These are phyloP conservation scores for Paragyromitra xinjiangensis DNA, from an alignment of 495 filamentous ascomycete genomes.

Conservation along the genomic window DNA sequence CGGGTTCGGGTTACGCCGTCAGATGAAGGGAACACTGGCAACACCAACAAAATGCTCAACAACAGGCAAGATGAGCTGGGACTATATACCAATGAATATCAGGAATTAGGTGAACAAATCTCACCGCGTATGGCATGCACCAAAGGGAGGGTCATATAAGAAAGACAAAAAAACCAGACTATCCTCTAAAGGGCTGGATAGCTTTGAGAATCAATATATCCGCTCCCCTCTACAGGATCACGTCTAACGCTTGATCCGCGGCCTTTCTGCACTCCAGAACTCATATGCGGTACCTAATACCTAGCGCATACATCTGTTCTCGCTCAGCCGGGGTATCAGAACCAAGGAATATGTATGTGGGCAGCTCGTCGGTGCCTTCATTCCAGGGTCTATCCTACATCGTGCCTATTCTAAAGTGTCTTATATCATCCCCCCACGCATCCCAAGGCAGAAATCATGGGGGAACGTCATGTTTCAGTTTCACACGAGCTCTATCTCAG, in stretches of 20 bases:
- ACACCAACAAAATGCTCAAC: constrained; percentile 28
- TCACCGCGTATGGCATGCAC: constrained; percentile 26
- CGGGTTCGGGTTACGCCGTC: constrained; percentile 44
- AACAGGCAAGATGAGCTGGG: constrained; percentile 27
- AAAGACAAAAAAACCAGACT: constrained; percentile 19
- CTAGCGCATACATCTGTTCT: constrained; percentile 34
- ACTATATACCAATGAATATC: constrained; percentile 27
- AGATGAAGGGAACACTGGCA: constrained; percentile 37
- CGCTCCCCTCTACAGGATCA: constrained; percentile 38
- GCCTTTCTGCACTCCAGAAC: constrained; percentile 46
- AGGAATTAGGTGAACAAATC: constrained; percentile 3
- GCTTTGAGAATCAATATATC: constrained; percentile 43
- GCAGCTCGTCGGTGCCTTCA: constrained; percentile 46
- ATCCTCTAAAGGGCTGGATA: constrained; percentile 4
- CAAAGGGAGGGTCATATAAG: constrained; percentile 41
- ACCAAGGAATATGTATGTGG: constrained; percentile 49
- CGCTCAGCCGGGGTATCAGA: constrained; percentile 38
- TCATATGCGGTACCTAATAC: constrained; percentile 50
- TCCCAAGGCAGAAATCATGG: constrained; percentile 48
- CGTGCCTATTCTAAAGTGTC: constrained; percentile 43
- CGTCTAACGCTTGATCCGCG: constrained; percentile 48
- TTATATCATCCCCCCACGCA: constrained; percentile 51
- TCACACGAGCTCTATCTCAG: constrained; percentile 49
- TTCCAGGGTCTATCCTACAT: constrained; percentile 53
- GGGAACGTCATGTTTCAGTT: constrained; percentile 53